These are phyloP conservation scores for Suillus brevipes DNA, from an alignment of 768 basidiomycete genomes.

Conservation along the genomic window DNA sequence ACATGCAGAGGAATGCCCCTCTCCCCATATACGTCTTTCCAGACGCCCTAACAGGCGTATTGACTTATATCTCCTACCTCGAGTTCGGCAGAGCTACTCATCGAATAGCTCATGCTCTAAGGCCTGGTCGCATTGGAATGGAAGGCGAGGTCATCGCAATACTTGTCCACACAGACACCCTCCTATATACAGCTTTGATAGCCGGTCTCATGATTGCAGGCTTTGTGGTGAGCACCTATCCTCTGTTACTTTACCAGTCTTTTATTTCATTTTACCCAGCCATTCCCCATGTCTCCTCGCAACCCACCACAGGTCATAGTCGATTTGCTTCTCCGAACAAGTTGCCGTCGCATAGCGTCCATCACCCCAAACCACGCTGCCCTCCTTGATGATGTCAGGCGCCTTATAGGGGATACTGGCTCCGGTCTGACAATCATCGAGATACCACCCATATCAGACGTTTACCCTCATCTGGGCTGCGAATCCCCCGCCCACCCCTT, in stretches of 20 bases:
- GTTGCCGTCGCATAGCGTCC: conserved; percentile 22
- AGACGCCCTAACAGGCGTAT: background rate
- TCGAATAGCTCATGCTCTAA: conserved; percentile 15
- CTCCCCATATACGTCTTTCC: conserved; percentile 23
- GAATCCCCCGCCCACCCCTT: conserved; percentile 30
- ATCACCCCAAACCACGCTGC: conserved; percentile 20
- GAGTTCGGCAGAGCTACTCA: conserved; percentile 33
- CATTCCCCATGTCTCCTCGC: conserved; percentile 2
- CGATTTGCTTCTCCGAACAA: conserved; percentile 18
- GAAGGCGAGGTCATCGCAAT: conserved; percentile 9
- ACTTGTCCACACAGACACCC: conserved; percentile 12
- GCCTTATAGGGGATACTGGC: background rate
- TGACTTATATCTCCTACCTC: conserved; percentile 24
- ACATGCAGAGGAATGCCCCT: conserved; percentile 25
- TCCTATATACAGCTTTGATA: conserved; percentile 12
- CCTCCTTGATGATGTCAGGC: conserved; percentile 16
- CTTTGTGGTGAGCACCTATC: conserved; percentile 1
- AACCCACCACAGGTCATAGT: conserved; percentile 10
- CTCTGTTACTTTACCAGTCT: background rate
- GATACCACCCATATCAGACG: conserved; percentile 21
- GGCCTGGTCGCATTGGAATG: background rate
- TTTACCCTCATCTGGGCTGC: conserved; percentile 43
- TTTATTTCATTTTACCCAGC: background rate
- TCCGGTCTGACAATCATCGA: conserved; percentile 17
- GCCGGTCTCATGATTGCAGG: conserved; percentile 7